Percentiles rank a stretch among this genome's conserved stretches.
These are phyloP conservation scores for Cordyceps pruinosa DNA, from an alignment of 2,329 filamentous ascomycete species.

Conservation along the genomic window DNA sequence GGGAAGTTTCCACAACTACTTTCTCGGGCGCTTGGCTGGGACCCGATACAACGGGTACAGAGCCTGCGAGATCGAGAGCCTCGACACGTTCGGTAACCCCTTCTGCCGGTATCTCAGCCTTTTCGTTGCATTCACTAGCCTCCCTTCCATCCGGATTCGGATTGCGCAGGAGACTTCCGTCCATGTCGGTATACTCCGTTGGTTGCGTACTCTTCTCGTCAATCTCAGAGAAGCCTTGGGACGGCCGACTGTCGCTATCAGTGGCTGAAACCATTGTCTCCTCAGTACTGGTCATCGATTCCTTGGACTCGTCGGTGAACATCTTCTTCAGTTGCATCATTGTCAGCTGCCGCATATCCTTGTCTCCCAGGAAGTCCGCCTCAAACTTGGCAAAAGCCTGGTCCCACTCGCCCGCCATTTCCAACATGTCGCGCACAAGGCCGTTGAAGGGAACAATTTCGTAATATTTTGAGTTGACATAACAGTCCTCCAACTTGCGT, in stretches of 20 bases:
- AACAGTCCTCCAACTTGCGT: conserved; percentile 76
- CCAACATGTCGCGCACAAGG: conserved; percentile 81
- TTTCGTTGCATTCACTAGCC: conserved; percentile 17
- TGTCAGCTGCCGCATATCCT: conserved; percentile 87
- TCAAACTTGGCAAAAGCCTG: conserved; percentile 86
- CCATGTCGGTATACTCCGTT: conserved; percentile 30
- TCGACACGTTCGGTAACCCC: conserved; percentile 40
- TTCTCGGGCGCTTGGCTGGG: conserved; percentile 10
- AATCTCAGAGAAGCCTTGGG: conserved; percentile 38
- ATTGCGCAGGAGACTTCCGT: conserved; percentile 17
- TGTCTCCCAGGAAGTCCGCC: conserved; percentile 88
- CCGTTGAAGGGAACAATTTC: conserved; percentile 91
- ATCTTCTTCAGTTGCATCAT: conserved; percentile 91
- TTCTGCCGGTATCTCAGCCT: conserved; percentile 25
- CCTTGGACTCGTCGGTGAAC: conserved; percentile 83
- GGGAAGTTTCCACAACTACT: conserved; percentile 4
- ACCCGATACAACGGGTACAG: conserved; percentile 23
- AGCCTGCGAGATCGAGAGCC: conserved; percentile 42
- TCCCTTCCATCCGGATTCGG: conserved; percentile 27
- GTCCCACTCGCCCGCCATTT: conserved; percentile 92
- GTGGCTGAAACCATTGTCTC: conserved; percentile 46
- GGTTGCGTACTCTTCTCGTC: conserved; percentile 42
- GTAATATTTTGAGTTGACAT: conserved; percentile 91
- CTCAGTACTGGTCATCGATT: conserved; percentile 64
- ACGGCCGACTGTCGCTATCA: conserved; percentile 41